phyloP scores from a whole-genome alignment of 257 asterid genomes.

The Solanum bulbocastanum region DNA sequence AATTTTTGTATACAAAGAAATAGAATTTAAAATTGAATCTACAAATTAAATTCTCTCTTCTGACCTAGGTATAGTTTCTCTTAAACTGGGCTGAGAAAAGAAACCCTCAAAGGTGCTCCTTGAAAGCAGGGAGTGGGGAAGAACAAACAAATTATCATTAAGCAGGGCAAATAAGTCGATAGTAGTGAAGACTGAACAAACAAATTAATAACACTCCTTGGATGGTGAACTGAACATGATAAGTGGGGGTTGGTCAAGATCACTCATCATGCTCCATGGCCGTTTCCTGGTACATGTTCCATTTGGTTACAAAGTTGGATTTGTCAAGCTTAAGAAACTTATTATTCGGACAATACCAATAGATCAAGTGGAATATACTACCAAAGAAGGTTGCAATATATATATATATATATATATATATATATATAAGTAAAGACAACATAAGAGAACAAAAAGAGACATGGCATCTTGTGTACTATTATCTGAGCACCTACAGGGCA shows the following conservation, averaged over 20 bases:
- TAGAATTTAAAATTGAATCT: neutral
- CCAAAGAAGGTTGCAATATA: neutral
- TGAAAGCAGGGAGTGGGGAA: neutral
- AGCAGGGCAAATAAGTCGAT: neutral
- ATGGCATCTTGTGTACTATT: neutral
- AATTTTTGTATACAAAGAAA: neutral
- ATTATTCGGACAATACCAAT: neutral
- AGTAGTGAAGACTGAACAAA: neutral
- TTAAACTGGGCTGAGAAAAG: neutral
- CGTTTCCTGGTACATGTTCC: neutral
- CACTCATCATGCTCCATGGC: neutral
- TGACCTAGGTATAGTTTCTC: neutral
- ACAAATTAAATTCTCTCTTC: neutral
- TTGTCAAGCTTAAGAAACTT: neutral
- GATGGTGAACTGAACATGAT: neutral
- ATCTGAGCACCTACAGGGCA: neutral
- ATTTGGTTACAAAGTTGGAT: neutral
- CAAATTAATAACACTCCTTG: neutral
- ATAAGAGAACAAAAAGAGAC: neutral
- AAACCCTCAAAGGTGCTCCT: neutral
- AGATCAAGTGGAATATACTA: neutral
- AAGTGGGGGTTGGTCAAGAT: neutral
- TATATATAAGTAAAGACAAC: neutral
- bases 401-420: neutral
- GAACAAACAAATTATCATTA: neutral